Conservation (phyloP, 768 basidiomycete genomes). For the Mycena albidolilacea region DNA sequence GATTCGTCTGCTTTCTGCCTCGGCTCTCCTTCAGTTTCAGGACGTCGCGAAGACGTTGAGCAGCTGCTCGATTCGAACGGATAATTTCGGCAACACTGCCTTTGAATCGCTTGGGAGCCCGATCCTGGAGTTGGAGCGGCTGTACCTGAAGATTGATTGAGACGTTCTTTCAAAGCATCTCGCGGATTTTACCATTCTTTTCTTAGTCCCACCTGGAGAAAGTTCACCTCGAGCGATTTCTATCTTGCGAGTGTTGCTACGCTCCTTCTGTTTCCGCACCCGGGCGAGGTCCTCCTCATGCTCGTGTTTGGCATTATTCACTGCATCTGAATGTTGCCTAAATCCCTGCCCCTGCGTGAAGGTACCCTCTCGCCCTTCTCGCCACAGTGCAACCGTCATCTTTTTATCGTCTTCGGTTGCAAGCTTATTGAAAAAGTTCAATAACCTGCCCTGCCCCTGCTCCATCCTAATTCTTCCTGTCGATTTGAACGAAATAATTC, state of each 20-base stretch:
- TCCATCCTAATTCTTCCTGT: no score
- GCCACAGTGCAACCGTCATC: not conserved
- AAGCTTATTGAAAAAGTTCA: slow-evolving; percentile 4
- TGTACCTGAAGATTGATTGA: not conserved
- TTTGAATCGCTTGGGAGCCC: not conserved
- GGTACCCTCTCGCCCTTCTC: not conserved
- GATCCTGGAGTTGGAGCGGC: not conserved
- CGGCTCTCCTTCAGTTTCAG: slow-evolving; percentile 3
- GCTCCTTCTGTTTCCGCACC: slow-evolving; percentile 10
- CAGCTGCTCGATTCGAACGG: slow-evolving; percentile 6
- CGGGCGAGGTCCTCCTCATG: slow-evolving; percentile 9
- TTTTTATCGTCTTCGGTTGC: slow-evolving; percentile 17
- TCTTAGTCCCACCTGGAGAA: slow-evolving; percentile 5
- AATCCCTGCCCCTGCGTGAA: slow-evolving; percentile 16
- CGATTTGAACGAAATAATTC: no score
- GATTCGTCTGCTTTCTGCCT: slow-evolving; percentile 1
- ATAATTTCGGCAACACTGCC: not conserved
- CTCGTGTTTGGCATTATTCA: not conserved
- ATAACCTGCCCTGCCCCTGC: not conserved
- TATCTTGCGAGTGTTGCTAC: not conserved
- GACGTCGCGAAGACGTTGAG: not conserved
- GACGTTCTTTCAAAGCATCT: not conserved
- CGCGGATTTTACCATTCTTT: not conserved
- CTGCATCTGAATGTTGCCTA: not conserved
- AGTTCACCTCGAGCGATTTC: slow-evolving; percentile 12